Evolutionary conservation across 495 filamentous ascomycete species (phyloP).

Genomic region (Aspergillus sclerotiicarbonarius): DNA sequence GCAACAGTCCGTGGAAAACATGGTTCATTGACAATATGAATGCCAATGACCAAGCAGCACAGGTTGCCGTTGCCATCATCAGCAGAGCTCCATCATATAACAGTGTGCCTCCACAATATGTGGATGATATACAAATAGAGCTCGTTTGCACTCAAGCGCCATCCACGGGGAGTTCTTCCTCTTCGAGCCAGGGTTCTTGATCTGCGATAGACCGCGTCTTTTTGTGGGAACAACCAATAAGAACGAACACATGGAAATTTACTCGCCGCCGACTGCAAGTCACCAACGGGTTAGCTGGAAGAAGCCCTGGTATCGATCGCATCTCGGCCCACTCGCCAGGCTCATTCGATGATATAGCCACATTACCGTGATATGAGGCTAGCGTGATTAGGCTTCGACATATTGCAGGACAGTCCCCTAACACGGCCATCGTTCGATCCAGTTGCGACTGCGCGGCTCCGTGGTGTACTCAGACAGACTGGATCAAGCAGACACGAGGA

Average conservation of each 20-base stretch:
- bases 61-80: constrained; percentile 44
- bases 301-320: too few relatives aligned
- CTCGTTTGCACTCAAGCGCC: constrained; percentile 43
- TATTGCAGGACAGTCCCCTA: too few relatives aligned
- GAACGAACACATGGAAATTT: neutral
- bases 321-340: too few relatives aligned
- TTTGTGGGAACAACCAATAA: neutral
- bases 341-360: too few relatives aligned
- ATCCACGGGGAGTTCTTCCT: constrained; percentile 14
- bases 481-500: neutral
- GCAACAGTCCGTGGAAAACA: constrained; percentile 37
- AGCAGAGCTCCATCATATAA: constrained; percentile 36
- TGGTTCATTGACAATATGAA: constrained; percentile 42
- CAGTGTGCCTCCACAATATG: constrained; percentile 21
- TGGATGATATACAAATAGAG: constrained; percentile 38
- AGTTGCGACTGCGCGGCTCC: too few relatives aligned
- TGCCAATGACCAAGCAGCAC: constrained; percentile 33
- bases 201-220: neutral
- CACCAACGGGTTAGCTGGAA: too few relatives aligned
- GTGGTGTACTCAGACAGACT: too few relatives aligned
- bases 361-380: too few relatives aligned
- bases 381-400: too few relatives aligned
- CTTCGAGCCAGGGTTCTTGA: constrained; percentile 8
- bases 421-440: too few relatives aligned
- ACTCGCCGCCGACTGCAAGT: too few relatives aligned